Conservation (phyloP, 2,329 filamentous ascomycete species). For the Penicillium brevicompactum region DNA sequence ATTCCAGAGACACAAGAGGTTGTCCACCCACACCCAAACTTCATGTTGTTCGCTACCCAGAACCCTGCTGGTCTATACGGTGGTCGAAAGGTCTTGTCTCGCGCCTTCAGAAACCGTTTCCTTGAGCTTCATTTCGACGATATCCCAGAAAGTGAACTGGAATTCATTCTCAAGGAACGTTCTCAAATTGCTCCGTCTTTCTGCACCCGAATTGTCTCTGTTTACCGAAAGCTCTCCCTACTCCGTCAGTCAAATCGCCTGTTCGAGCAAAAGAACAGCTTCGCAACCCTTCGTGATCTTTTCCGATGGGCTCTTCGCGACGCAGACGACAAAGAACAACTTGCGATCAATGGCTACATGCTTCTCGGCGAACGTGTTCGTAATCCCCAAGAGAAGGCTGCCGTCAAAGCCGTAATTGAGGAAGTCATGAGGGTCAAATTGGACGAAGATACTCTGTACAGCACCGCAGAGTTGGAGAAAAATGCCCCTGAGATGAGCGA, state of each 20-base stretch:
- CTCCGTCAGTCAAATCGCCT: constrained; percentile 86
- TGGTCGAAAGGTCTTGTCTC: constrained; percentile 86
- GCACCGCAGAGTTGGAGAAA: constrained; percentile 58
- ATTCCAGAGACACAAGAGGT: constrained; percentile 96
- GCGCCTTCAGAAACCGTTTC: constrained; percentile 95
- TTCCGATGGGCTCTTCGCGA: constrained; percentile 91
- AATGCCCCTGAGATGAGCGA: constrained; percentile 50
- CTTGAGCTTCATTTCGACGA: constrained; percentile 97
- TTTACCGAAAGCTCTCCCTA: constrained; percentile 89
- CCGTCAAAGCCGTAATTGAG: constrained; percentile 87
- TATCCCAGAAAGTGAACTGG: constrained; percentile 91
- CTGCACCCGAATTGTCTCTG: constrained; percentile 84
- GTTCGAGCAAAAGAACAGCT: constrained; percentile 97
- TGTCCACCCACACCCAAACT: constrained; percentile 87
- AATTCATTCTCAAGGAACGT: constrained; percentile 84
- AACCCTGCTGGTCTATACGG: constrained; percentile 96
- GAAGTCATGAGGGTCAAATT: constrained; percentile 85
- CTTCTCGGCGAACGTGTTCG: constrained; percentile 90
- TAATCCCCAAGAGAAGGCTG: constrained; percentile 80
- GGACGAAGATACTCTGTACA: constrained; percentile 73
- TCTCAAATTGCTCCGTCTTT: constrained; percentile 90
- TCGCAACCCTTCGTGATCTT: constrained; percentile 91
- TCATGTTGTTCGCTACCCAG: constrained; percentile 97
- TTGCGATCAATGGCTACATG: constrained; percentile 94
- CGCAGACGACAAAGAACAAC: constrained; percentile 81